phyloP scores from a whole-genome alignment of 192 early-diverging fungal species.

The Backusella luteola region DNA sequence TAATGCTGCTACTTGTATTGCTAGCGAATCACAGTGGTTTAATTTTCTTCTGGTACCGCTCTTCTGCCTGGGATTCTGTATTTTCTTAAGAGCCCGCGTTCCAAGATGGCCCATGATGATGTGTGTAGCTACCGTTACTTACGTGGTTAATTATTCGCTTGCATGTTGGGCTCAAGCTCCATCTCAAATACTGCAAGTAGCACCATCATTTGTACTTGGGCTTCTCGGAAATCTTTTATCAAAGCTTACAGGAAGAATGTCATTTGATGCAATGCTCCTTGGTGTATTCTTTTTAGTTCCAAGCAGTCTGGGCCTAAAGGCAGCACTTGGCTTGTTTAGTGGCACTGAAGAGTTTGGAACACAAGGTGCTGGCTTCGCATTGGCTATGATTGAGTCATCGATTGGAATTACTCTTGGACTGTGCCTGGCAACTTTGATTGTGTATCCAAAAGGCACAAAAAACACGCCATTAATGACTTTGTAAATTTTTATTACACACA shows the following conservation, averaged over 20 bases:
- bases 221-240: slow-evolving; percentile 76
- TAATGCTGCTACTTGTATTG: background rate
- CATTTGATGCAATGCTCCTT: slow-evolving; percentile 79
- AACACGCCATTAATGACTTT: slow-evolving; percentile 42
- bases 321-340: slow-evolving; percentile 27
- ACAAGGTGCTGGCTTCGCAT: slow-evolving; percentile 45
- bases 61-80: slow-evolving; percentile 45
- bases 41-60: slow-evolving; percentile 47
- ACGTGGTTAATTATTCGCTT: slow-evolving; percentile 59
- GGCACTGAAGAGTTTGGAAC: slow-evolving; percentile 7
- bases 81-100: slow-evolving; percentile 44
- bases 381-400: slow-evolving; percentile 43
- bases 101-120: slow-evolving; percentile 75
- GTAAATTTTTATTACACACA: background rate
- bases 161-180: slow-evolving; percentile 46
- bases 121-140: slow-evolving; percentile 63
- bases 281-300: slow-evolving; percentile 55
- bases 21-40: slow-evolving; percentile 29
- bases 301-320: slow-evolving; percentile 32
- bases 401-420: slow-evolving; percentile 60
- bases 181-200: slow-evolving; percentile 58
- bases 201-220: slow-evolving; percentile 78
- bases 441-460: slow-evolving; percentile 48
- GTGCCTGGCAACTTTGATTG: slow-evolving; percentile 64
- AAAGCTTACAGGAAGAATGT: slow-evolving; percentile 68